These are phyloP conservation scores for Halenospora varia DNA, from an alignment of 495 filamentous ascomycete species.

Conservation along the genomic window DNA sequence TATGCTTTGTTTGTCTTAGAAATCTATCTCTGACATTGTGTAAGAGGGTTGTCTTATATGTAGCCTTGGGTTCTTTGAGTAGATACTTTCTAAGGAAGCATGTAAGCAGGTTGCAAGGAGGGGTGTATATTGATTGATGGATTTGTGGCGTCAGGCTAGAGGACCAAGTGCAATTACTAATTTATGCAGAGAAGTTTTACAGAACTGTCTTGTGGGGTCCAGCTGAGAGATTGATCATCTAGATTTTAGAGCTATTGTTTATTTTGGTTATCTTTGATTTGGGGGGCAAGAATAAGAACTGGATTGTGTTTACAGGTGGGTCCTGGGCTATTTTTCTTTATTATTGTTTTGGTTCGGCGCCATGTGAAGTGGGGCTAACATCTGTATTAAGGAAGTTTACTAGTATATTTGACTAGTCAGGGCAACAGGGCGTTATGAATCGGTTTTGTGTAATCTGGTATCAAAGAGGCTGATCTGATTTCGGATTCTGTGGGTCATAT, in stretches of 20 bases:
- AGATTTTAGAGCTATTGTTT: not conserved
- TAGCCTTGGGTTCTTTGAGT: constrained; percentile 5
- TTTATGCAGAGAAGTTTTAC: too few relatives aligned
- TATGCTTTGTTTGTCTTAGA: constrained; percentile 9
- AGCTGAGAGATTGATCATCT: too few relatives aligned
- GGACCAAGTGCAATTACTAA: too few relatives aligned
- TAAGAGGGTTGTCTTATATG: constrained; percentile 9
- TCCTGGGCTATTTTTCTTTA: not conserved
- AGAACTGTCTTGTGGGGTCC: too few relatives aligned
- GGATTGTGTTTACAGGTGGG: not conserved
- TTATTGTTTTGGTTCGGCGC: not conserved
- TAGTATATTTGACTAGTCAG: not conserved
- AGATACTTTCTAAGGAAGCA: too few relatives aligned
- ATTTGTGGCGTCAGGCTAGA: too few relatives aligned
- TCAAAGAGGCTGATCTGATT: too few relatives aligned
- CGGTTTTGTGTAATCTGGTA: too few relatives aligned
- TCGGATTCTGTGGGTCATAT: not conserved
- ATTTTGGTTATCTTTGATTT: not conserved
- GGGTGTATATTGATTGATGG: too few relatives aligned
- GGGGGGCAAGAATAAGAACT: not conserved
- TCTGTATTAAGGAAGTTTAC: not conserved
- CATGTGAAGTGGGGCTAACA: too few relatives aligned
- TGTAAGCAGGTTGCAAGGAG: too few relatives aligned
- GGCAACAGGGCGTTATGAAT: too few relatives aligned
- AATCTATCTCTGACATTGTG: constrained; percentile 4